Percentiles rank a stretch among this genome's conserved stretches.
Conservation (phyloP, 1,139 yeast species). For the Yamadazyma aaseri region DNA sequence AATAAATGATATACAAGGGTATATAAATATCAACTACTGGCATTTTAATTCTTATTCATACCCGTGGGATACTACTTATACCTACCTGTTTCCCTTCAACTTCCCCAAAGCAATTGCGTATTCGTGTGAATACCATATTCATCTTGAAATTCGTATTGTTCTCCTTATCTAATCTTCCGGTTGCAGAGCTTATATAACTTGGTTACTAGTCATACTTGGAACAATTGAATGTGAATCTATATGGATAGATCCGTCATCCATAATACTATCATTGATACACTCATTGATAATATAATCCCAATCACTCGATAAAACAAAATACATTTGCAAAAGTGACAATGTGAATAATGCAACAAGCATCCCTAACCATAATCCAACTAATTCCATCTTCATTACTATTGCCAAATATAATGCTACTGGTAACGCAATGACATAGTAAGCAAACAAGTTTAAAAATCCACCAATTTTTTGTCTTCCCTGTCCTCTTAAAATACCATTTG, state of each 20-base stretch:
- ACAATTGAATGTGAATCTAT: conserved; percentile 33
- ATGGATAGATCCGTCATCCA: conserved; percentile 32
- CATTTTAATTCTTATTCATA: no score
- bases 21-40: no score
- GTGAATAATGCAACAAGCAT: conserved; percentile 54
- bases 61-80: no score
- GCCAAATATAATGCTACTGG: conserved; percentile 58
- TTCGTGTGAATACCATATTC: no score
- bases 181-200: conserved; percentile 12
- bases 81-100: no score
- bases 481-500: conserved; percentile 62
- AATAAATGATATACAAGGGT: no score
- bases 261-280: conserved; percentile 40
- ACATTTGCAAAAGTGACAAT: conserved; percentile 45
- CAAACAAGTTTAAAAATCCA: conserved; percentile 50
- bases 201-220: conserved; percentile 34
- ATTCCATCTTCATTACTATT: conserved; percentile 42
- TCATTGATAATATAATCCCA: conserved; percentile 55
- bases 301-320: conserved; percentile 47
- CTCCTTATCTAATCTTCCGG: no score
- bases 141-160: no score
- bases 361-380: conserved; percentile 63
- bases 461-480: conserved; percentile 71
- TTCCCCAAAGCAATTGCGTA: no score
- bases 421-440: conserved; percentile 58